Evolutionary conservation across 148 eudicot species (phyloP), one percentile per base, ranked within the genome.

Genomic region (Chenopodium album): DNA sequence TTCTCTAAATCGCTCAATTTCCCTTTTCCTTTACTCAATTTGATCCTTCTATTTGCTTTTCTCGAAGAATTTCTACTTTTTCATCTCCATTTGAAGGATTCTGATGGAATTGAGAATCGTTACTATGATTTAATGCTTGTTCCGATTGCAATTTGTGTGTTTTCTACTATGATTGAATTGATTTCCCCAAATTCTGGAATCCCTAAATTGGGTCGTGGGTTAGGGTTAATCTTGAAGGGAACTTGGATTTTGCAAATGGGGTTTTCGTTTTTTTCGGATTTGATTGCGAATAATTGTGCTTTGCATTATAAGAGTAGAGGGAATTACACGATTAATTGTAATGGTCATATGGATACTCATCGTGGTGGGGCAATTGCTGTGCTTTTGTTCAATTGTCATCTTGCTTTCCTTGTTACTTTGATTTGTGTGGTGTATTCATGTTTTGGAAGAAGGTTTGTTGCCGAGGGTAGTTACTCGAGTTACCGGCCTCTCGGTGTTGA

Each of bases 231-330:
- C 48, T 80, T 88, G 73, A 91, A 93, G 41, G 97, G 97, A n/a
- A 91, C 84, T 80, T 93, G 97, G 97, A 83, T 89, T 86, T 78
- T 91, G 71, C 97, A 93, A 80, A 93, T 93, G 93, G 97, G 97
- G 54, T 83, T 93, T 16, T 91, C 97, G 0, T 91, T 93, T 83
- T 91, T 79, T 73, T 85, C 91, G 4, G 78, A 80, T 85, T 85
- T 82, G 87, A 84, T 90, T 29, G 87, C 91, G 7, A 79, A 88
- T 73, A 93, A 93, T 13, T 93, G 94, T 63, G 31, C n/a, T 64
- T 83, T 91, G 82, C 60, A 77, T 17, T 85, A 81, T 26, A 93
- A 84, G 81, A 93, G 97, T 76, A 83, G 91, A 65, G 97, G 97
- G 74, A 93, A 93, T 86, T 93, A 48, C 70, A 93, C 93, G 2